Conservation (phyloP, 164 flowering plant genomes). For the Stephania yunnanensis region DNA sequence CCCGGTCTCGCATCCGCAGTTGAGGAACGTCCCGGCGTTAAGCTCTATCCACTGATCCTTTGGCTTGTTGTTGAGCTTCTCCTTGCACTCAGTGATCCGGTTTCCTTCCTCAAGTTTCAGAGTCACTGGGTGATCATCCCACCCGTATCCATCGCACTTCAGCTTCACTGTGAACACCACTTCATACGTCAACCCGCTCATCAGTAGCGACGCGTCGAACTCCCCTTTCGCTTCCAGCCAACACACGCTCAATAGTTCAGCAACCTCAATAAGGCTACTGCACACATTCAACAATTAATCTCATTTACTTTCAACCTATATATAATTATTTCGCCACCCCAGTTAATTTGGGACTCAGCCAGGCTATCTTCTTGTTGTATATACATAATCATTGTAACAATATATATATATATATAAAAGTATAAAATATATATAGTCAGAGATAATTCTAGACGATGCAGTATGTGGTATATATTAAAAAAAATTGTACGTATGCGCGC, state of each 20-base stretch:
- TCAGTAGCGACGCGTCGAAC: neutral
- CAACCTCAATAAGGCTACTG: neutral
- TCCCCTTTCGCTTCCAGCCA: neutral
- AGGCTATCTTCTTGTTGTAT: too few species aligned
- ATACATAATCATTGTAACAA: too few species aligned
- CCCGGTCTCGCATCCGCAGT: slow-evolving; percentile 21
- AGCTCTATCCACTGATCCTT: neutral
- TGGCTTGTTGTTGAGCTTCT: neutral
- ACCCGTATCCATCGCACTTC: neutral
- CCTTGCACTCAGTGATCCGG: neutral
- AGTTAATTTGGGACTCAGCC: too few species aligned
- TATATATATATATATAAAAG: too few species aligned
- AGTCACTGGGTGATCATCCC: neutral
- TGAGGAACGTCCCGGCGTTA: neutral
- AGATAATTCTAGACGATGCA: too few species aligned
- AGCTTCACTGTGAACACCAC: neutral
- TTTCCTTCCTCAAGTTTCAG: neutral
- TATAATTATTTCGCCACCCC: too few species aligned
- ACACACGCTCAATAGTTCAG: neutral
- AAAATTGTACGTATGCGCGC: too few species aligned
- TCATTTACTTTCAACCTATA: too few species aligned
- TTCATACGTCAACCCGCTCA: neutral
- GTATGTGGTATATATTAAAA: too few species aligned
- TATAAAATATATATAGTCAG: too few species aligned
- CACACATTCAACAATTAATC: too few species aligned